Percentiles rank a stretch among this genome's conserved stretches.
Evolutionary conservation across 192 early-diverging fungal genomes (phyloP).

Genomic region (Coemansia sp.): DNA sequence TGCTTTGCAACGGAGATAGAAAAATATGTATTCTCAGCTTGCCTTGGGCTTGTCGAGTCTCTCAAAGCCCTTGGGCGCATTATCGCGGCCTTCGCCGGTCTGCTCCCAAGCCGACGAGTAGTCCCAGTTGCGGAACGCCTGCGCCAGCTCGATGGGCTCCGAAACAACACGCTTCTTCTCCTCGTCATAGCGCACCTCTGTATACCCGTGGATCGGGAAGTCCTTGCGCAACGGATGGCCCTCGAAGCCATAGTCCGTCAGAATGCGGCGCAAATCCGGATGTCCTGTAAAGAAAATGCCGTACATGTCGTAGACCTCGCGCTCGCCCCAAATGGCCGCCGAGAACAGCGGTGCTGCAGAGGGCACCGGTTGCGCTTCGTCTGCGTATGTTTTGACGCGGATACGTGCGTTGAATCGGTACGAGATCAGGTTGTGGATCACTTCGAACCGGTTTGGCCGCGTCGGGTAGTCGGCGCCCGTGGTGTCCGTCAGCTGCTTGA

Average conservation of each 20-base stretch:
- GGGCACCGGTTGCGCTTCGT: conserved; percentile 87
- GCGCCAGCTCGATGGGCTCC: conserved; percentile 93
- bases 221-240: conserved; percentile 95
- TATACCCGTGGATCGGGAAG: conserved; percentile 98
- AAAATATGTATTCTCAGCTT: background rate
- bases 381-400: conserved; percentile 96
- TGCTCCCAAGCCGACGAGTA: conserved; percentile 95
- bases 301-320: conserved; percentile 98
- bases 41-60: conserved; percentile 19
- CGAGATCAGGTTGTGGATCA: conserved; percentile 91
- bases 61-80: conserved; percentile 52
- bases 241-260: conserved; percentile 99
- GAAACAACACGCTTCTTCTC: conserved; percentile 96
- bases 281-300: conserved; percentile 95
- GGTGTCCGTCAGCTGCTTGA: conserved; percentile 88
- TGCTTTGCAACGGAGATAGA: background rate
- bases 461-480: conserved; percentile 93
- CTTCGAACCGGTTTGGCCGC: conserved; percentile 90
- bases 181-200: conserved; percentile 98
- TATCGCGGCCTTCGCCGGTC: conserved; percentile 62
- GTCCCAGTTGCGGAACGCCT: conserved; percentile 96
- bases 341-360: conserved; percentile 76
- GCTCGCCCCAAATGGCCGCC: conserved; percentile 96
- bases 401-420: conserved; percentile 88
- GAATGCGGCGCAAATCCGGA: conserved; percentile 93